A percentile compares a stretch with the other conserved stretches of the same genome.
Conservation (phyloP, 257 asterid species). For the Nicotiana obtusifolia region DNA sequence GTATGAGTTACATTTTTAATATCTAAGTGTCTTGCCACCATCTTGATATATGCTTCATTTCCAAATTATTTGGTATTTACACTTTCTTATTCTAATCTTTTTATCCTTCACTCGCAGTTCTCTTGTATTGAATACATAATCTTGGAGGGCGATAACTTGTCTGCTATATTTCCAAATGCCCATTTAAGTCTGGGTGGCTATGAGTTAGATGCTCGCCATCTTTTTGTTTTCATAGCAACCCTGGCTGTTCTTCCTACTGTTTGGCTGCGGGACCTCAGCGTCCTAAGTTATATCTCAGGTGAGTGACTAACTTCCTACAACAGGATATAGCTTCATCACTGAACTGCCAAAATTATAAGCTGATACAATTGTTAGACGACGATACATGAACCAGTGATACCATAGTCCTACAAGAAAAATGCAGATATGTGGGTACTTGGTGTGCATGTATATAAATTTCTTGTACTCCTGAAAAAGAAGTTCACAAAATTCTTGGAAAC, state of each 20-base stretch:
- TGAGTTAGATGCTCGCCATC: slow-evolving; percentile 52
- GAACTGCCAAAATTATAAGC: background rate
- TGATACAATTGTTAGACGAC: background rate
- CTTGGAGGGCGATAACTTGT: slow-evolving; percentile 84
- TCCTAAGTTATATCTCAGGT: slow-evolving; percentile 97
- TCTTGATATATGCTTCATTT: background rate
- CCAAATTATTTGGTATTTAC: background rate
- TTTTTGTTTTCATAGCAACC: slow-evolving; percentile 64
- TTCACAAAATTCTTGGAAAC: background rate
- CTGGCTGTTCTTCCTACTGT: slow-evolving; percentile 92
- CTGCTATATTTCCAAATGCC: slow-evolving; percentile 76
- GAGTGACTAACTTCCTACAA: slow-evolving; percentile 17
- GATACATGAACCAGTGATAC: background rate
- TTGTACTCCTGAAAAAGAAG: background rate
- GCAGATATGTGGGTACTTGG: background rate
- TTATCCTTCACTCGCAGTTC: slow-evolving; percentile 46
- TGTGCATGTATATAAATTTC: background rate
- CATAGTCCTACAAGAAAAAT: slow-evolving; percentile 1
- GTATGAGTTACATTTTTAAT: background rate
- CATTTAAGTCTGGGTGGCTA: slow-evolving; percentile 60
- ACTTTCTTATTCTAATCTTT: background rate
- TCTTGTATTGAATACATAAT: slow-evolving; percentile 86
- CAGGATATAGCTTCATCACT: background rate
- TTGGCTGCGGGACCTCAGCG: slow-evolving; percentile 66
- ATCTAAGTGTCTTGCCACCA: background rate